A percentile compares a stretch with the other conserved stretches of the same genome.
Conservation (phyloP, 2,329 filamentous ascomycete genomes). For the Cytospora paraplurivora region DNA sequence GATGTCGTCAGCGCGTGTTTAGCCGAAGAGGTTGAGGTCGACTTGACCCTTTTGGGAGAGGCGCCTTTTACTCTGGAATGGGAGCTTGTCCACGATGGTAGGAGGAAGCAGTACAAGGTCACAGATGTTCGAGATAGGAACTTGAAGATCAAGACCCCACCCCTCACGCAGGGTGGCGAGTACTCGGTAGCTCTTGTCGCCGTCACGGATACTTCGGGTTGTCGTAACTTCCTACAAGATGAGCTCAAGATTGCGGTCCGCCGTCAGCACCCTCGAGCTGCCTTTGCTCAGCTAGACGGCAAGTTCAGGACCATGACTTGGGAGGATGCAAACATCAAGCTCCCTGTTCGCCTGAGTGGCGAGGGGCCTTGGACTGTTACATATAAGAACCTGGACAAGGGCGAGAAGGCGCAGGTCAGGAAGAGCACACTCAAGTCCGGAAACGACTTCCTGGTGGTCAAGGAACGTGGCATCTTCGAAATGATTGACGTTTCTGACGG, state of each 20-base stretch:
- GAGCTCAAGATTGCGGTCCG: slow-evolving; percentile 84
- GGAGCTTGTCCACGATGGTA: slow-evolving; percentile 88
- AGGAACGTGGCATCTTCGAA: slow-evolving; percentile 73
- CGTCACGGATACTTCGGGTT: slow-evolving; percentile 82
- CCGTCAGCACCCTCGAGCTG: slow-evolving; percentile 82
- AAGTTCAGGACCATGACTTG: slow-evolving; percentile 74
- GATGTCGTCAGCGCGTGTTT: slow-evolving; percentile 72
- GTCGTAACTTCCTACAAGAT: slow-evolving; percentile 82
- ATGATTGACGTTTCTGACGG: slow-evolving; percentile 76
- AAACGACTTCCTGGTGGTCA: slow-evolving; percentile 72
- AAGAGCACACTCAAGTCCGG: slow-evolving; percentile 52
- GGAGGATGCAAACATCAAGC: slow-evolving; percentile 70
- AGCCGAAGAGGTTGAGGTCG: slow-evolving; percentile 74
- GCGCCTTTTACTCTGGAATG: slow-evolving; percentile 89
- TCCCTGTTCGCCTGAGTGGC: slow-evolving; percentile 85
- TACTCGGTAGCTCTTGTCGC: slow-evolving; percentile 85
- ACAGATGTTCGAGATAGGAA: slow-evolving; percentile 63
- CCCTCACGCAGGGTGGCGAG: slow-evolving; percentile 79
- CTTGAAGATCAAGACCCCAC: slow-evolving; percentile 74
- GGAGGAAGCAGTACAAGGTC: slow-evolving; percentile 69
- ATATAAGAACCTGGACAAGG: slow-evolving; percentile 68
- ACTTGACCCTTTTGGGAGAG: slow-evolving; percentile 75
- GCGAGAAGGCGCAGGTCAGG: slow-evolving; percentile 45
- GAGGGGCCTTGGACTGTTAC: slow-evolving; percentile 80
- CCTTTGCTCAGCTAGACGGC: slow-evolving; percentile 84